These are phyloP conservation scores for Fusarium incarnatum DNA, from an alignment of 2,329 filamentous ascomycete species.

Conservation along the genomic window DNA sequence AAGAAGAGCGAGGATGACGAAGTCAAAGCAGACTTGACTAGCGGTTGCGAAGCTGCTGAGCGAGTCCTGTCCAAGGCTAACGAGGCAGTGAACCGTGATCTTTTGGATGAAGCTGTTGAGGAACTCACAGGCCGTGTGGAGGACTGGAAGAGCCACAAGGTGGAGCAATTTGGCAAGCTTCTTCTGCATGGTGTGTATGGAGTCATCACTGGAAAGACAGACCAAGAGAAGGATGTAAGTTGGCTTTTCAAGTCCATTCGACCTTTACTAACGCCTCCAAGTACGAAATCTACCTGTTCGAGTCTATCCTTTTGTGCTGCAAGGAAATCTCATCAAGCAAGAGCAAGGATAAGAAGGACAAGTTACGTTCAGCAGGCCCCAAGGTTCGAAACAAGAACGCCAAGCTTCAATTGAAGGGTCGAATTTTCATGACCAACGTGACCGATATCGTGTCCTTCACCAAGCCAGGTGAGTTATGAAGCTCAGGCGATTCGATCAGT, in stretches of 20 bases:
- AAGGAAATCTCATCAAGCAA: conserved; percentile 93
- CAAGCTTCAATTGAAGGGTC: conserved; percentile 92
- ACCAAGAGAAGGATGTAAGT: conserved; percentile 87
- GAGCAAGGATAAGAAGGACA: conserved; percentile 80
- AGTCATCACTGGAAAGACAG: conserved; percentile 88
- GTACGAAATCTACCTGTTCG: conserved; percentile 98
- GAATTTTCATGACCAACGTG: conserved; percentile 99
- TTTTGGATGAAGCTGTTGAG: conserved; percentile 83
- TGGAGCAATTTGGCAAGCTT: conserved; percentile 91
- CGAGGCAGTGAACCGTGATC: conserved; percentile 88
- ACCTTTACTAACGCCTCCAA: conserved; percentile 53
- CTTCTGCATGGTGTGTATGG: conserved; percentile 91
- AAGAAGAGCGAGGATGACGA: conserved; percentile 85
- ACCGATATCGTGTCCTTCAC: conserved; percentile 90
- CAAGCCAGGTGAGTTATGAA: conserved; percentile 77
- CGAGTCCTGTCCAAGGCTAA: conserved; percentile 87
- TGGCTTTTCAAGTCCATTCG: conserved; percentile 45
- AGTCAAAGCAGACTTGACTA: conserved; percentile 76
- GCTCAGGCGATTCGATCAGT: neutral
- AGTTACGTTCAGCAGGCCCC: conserved; percentile 65
- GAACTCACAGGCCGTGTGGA: conserved; percentile 88
- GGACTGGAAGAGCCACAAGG: conserved; percentile 94
- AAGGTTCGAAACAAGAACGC: conserved; percentile 74
- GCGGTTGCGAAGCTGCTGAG: conserved; percentile 84
- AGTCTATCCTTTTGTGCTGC: conserved; percentile 94